Base-by-base conservation (phyloP, 768 basidiomycete species). In the Psilocybe subaeruginosa region DNA sequence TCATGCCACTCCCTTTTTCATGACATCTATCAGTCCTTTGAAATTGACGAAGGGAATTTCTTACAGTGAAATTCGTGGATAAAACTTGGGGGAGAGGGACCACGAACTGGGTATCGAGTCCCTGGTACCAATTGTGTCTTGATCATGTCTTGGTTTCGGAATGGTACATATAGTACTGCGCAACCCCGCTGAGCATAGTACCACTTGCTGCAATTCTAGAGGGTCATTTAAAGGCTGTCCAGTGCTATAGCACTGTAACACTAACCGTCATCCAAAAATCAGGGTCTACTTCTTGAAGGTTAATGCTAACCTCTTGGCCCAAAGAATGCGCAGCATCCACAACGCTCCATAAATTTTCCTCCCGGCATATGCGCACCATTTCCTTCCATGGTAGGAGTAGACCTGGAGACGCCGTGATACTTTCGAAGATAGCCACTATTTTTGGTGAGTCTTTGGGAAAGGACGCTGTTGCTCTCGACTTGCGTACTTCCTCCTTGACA, bases 171-270 rank as follows among this genome's bases (percentile, higher is more conserved):
- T 16, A 94, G 75, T 17, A 90, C 75, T 0, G 90, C 85, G 55
- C 81, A 86, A 1, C 83, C 76, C 8, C 92, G 82, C 70, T 91
- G 87, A 4, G 85, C 78, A 65, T 79, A 86, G 4, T 92, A 74
- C 93, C 93, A 95, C 73, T 94, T 94, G 73, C 93, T 88, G 64
- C 87, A 89, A 66, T 92, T 92, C 84, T 90, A 62, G 17, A 12
- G 41, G 4, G 8, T 14, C 14, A 14, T 39, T 14, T 8, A 14
- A 39, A 39, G 37, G 8, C 14, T 39, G 8, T 39, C 37, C 37
- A 37, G 16, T 29, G 17, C 19, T 16, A 33, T 7, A 53, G 30
- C 17, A 53, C 12, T 23, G 19, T 23, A 8, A 2, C 9, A 54
- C 59, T 48, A n/a, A 60, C 63, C 27, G 59, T 53, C 23, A 89